Evolutionary conservation across 164 flowering plant genomes (phyloP).

Genomic region (Liriodendron chinense): DNA sequence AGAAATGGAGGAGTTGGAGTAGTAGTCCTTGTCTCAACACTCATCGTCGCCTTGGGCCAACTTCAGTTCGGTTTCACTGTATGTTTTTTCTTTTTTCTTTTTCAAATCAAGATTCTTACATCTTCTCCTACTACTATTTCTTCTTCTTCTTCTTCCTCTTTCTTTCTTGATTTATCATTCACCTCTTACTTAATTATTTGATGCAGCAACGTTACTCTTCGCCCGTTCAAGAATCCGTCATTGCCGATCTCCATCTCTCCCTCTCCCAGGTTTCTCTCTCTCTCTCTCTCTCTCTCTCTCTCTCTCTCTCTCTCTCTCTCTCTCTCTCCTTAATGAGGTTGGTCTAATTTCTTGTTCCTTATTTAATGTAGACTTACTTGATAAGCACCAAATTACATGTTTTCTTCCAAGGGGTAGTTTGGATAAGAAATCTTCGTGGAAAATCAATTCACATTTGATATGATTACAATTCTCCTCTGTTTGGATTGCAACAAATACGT

Average conservation of each 20-base stretch:
- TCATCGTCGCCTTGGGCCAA: conserved; percentile 23
- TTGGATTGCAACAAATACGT: too few species aligned
- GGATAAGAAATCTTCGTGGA: too few species aligned
- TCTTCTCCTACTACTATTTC: too few species aligned
- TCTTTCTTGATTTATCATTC: not conserved
- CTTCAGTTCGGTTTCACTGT: conserved; percentile 25
- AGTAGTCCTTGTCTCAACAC: conserved; percentile 15
- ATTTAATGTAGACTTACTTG: too few species aligned
- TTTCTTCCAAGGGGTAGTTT: too few species aligned
- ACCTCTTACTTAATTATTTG: not conserved
- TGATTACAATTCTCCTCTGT: too few species aligned
- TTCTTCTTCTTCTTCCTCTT: not conserved
- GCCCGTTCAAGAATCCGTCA: not conserved
- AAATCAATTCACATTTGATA: too few species aligned
- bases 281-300: not conserved
- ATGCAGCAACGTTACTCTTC: not conserved
- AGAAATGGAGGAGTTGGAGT: too few species aligned
- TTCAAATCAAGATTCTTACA: not conserved
- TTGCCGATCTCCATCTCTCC: not conserved
- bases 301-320: not conserved
- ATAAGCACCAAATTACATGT: too few species aligned
- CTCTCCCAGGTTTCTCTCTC: not conserved
- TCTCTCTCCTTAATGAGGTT: not conserved
- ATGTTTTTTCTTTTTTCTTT: not conserved
- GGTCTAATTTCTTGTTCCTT: too few species aligned